Conservation (phyloP, 2,329 filamentous ascomycete genomes). For the Phialophora tarda region DNA sequence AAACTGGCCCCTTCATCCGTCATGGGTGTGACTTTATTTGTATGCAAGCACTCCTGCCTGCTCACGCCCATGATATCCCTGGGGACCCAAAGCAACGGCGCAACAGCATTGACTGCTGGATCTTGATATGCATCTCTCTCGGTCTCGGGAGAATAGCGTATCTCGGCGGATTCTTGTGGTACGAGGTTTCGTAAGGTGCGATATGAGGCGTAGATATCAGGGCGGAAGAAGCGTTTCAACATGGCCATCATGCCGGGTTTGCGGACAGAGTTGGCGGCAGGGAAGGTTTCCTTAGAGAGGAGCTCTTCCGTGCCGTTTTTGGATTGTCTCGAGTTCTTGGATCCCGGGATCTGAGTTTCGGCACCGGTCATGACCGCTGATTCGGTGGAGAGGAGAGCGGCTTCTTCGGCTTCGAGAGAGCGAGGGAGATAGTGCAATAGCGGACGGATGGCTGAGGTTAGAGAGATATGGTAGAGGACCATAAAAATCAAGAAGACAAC, state of each 20-base stretch:
- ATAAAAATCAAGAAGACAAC: slow-evolving; percentile 77
- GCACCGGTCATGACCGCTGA: slow-evolving; percentile 5
- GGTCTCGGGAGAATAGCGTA: slow-evolving; percentile 66
- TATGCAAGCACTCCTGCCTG: slow-evolving; percentile 76
- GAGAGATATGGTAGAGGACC: slow-evolving; percentile 72
- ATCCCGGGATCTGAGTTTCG: neutral
- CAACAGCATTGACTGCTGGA: slow-evolving; percentile 67
- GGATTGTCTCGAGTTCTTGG: slow-evolving; percentile 33
- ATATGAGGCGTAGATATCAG: slow-evolving; percentile 78
- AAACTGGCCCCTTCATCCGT: slow-evolving; percentile 77
- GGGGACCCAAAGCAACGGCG: slow-evolving; percentile 84
- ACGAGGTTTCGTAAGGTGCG: slow-evolving; percentile 71
- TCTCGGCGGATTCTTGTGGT: slow-evolving; percentile 61
- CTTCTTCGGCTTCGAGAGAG: slow-evolving; percentile 67
- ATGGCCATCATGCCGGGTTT: slow-evolving; percentile 34
- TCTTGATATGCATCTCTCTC: slow-evolving; percentile 75
- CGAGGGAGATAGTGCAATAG: slow-evolving; percentile 80
- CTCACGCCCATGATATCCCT: slow-evolving; percentile 75
- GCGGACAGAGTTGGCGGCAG: slow-evolving; percentile 7
- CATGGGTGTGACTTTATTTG: slow-evolving; percentile 73
- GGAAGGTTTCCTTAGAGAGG: slow-evolving; percentile 29
- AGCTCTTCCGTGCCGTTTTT: slow-evolving; percentile 35
- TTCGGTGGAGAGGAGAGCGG: slow-evolving; percentile 48
- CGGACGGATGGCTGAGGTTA: slow-evolving; percentile 75
- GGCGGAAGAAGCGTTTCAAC: slow-evolving; percentile 68